Base-by-base conservation (phyloP, 768 basidiomycete genomes). In the Tubosaeta sp. region DNA sequence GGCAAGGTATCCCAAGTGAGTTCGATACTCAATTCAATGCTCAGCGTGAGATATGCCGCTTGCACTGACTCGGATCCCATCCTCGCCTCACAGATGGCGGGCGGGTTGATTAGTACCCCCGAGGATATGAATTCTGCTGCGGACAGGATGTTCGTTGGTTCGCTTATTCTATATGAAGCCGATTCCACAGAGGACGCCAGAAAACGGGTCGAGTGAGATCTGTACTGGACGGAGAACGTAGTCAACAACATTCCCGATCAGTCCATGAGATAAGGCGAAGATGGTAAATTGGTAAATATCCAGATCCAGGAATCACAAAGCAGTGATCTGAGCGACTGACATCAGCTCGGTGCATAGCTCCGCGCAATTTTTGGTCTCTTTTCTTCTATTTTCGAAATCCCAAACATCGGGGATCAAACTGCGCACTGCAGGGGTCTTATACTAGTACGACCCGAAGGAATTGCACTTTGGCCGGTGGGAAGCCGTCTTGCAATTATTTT, bases 121-220 rank as follows among this genome's bases (percentile, higher is more conserved):
- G 84, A 85, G 55, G 83, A 80, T 13, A 66, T 79, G 47, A 68
- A 70, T 22, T 22, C 22, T 8, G 71, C 72, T 8, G 72, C 75
- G 11, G 69, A 77, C 27, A 80, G 76, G 65, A 84, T 81, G 63
- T 74, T 87, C 68, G 67, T 83, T 33, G 85, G 82, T n/a, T 85
- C 82, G 0, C 66, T 75, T 51, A 69, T 85, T 39, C 70, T 86
- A 22, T 76, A 72, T 48, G 76, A 84, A 59, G 80, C 80, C 2
- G 75, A 76, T 46, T 76, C 70, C 31, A 64, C 84, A 39, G 82
- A 81, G 33, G 73, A 65, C 3, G 71, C 72, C 44, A 65, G 65
- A 43, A 67, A 77, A 65, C 46, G 66, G 32, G 61, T 75, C 16
- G 70, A 79, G 57, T 54, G 55, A 37, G 78, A 80, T 51, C n/a